Percentiles rank a stretch among this genome's conserved stretches.
Evolutionary conservation across 345 rosid species (phyloP).

Genomic region (Syzygium aromaticum): DNA sequence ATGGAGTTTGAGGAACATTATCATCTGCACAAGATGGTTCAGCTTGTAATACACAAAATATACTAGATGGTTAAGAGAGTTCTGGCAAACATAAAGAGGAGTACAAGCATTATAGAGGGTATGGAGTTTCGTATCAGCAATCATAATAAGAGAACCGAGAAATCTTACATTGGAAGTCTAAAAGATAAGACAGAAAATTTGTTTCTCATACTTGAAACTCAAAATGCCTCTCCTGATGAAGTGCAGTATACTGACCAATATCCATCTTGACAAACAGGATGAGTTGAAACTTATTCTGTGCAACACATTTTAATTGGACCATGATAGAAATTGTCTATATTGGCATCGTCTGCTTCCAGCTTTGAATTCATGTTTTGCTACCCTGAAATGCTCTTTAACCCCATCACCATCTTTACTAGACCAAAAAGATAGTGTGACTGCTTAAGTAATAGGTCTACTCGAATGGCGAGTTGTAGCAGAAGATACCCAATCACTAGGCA

Average conservation of each 20-base stretch:
- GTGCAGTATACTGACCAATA: neutral
- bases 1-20: conserved; percentile 16
- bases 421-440: neutral
- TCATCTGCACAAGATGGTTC: conserved; percentile 29
- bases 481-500: neutral
- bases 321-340: neutral
- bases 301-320: neutral
- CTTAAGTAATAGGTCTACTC: neutral
- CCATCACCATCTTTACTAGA: neutral
- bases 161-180: neutral
- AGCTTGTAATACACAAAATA: neutral
- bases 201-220: neutral
- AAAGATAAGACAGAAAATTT: neutral
- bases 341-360: neutral
- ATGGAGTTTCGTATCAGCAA: neutral
- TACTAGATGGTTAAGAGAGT: neutral
- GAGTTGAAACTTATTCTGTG: neutral
- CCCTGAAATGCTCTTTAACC: neutral
- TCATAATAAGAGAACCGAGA: neutral
- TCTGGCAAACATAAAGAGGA: neutral
- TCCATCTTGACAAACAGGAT: neutral
- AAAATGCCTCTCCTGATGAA: neutral
- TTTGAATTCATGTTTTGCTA: neutral
- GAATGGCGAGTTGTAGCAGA: neutral
- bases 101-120: neutral